Evolutionary conservation across 495 filamentous ascomycete species (phyloP).

Genomic region (Poronia punctata): DNA sequence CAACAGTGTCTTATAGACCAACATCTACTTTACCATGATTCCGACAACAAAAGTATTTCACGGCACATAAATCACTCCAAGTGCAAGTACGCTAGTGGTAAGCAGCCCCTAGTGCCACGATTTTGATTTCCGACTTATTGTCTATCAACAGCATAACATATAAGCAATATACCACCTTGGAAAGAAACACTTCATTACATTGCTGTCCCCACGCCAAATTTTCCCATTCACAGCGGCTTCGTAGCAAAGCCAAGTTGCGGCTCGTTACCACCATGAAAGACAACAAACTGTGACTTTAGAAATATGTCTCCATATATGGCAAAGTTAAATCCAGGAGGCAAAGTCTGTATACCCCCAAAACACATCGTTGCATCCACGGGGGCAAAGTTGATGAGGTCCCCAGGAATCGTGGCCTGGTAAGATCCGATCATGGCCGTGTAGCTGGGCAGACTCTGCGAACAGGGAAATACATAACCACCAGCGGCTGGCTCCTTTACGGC

Average conservation of each 20-base stretch:
- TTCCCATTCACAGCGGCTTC: conserved; percentile 32
- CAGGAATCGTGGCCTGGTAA: conserved; percentile 51
- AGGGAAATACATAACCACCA: conserved; percentile 67
- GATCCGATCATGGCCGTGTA: conserved; percentile 55
- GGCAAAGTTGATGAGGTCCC: conserved; percentile 54
- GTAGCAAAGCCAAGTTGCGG: conserved; percentile 58
- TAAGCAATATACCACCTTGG: too few species aligned
- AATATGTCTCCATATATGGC: conserved; percentile 80
- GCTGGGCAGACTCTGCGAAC: conserved; percentile 52
- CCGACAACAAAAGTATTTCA: too few species aligned
- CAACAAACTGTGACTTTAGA: conserved; percentile 74
- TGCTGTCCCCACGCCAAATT: too few species aligned
- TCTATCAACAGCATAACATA: too few species aligned
- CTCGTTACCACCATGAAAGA: conserved; percentile 54
- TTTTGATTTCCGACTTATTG: too few species aligned
- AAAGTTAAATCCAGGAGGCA: conserved; percentile 51
- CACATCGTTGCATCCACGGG: conserved; percentile 46
- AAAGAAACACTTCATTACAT: too few species aligned
- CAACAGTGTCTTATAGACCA: too few species aligned
- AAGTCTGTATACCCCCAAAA: conserved; percentile 61
- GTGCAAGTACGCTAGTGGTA: too few species aligned
- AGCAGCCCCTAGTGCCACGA: too few species aligned
- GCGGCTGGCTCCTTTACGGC: conserved; percentile 44
- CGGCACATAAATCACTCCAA: too few species aligned
- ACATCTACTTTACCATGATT: too few species aligned